Conservation (phyloP, 2,329 filamentous ascomycete genomes). For the Amauroascus niger region DNA sequence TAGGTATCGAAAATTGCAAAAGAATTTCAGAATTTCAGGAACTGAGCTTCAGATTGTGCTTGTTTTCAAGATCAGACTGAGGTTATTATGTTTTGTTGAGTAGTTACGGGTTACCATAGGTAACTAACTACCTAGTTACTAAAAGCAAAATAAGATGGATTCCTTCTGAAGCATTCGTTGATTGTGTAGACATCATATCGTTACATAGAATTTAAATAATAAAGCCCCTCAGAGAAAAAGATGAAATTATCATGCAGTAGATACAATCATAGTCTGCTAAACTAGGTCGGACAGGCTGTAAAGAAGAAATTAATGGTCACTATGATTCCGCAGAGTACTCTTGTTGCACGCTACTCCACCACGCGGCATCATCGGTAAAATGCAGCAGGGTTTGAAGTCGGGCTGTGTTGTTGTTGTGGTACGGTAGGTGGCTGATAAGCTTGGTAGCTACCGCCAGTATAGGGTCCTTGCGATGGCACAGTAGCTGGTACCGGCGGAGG, state of each 20-base stretch:
- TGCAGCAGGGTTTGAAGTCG: slow-evolving; percentile 29
- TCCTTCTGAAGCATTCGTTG: background rate
- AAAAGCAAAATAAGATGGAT: too few relatives aligned
- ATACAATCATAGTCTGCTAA: background rate
- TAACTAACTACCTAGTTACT: too few relatives aligned
- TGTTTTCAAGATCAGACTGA: too few relatives aligned
- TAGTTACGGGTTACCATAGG: too few relatives aligned
- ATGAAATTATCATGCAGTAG: background rate
- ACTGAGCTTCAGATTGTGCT: too few relatives aligned
- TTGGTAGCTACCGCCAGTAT: slow-evolving; percentile 28
- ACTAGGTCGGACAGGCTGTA: background rate
- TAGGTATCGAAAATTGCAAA: too few relatives aligned
- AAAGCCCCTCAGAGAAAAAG: background rate
- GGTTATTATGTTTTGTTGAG: too few relatives aligned
- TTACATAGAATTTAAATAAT: background rate
- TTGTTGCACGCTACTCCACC: background rate
- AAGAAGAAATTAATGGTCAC: background rate
- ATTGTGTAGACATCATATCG: background rate
- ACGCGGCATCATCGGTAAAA: slow-evolving; percentile 29
- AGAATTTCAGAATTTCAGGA: too few relatives aligned
- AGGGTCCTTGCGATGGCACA: slow-evolving; percentile 26
- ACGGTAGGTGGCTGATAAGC: slow-evolving; percentile 30
- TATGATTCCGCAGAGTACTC: background rate
- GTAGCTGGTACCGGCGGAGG: slow-evolving; percentile 29
- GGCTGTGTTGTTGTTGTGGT: slow-evolving; percentile 19